These are phyloP conservation scores for Aspergillus sp. DNA, from an alignment of 2,329 filamentous ascomycete genomes.

Conservation along the genomic window DNA sequence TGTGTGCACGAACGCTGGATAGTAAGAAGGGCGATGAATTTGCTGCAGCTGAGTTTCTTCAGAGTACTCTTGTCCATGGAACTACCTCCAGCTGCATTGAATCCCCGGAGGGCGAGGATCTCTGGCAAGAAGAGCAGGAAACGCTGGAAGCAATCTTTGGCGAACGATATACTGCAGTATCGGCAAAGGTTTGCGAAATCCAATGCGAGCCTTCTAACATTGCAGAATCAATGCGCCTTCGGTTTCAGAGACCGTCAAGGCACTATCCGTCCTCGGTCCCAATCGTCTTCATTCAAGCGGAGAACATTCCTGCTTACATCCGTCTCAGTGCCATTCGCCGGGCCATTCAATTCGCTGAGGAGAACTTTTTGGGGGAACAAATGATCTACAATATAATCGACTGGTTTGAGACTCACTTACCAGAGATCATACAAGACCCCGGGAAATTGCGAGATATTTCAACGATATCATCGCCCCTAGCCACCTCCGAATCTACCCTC, in stretches of 20 bases:
- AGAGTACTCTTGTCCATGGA: constrained; percentile 66
- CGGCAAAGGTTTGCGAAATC: constrained; percentile 70
- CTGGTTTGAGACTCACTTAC: constrained; percentile 86
- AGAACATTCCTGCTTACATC: constrained; percentile 84
- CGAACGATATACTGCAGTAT: constrained; percentile 67
- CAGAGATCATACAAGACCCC: constrained; percentile 80
- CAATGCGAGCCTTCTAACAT: constrained; percentile 59
- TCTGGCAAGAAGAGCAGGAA: constrained; percentile 85
- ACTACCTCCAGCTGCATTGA: constrained; percentile 19
- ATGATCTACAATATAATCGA: constrained; percentile 91
- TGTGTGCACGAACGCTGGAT: constrained; percentile 79
- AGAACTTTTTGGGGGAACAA: constrained; percentile 76
- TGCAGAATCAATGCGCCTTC: constrained; percentile 56
- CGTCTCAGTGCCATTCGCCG: constrained; percentile 84
- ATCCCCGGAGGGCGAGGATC: constrained; percentile 47
- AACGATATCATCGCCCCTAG: constrained; percentile 66
- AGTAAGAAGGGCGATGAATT: constrained; percentile 72
- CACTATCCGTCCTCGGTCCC: constrained; percentile 72
- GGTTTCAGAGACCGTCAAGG: constrained; percentile 70
- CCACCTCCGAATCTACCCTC: constrained; percentile 20
- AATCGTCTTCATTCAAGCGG: constrained; percentile 70
- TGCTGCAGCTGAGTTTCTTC: constrained; percentile 77
- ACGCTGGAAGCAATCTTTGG: constrained; percentile 87
- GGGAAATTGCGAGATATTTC: constrained; percentile 85
- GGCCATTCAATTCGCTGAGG: constrained; percentile 71